phyloP scores from a whole-genome alignment of 169 alveolate species.

The Cryptosporidium sp. region DNA sequence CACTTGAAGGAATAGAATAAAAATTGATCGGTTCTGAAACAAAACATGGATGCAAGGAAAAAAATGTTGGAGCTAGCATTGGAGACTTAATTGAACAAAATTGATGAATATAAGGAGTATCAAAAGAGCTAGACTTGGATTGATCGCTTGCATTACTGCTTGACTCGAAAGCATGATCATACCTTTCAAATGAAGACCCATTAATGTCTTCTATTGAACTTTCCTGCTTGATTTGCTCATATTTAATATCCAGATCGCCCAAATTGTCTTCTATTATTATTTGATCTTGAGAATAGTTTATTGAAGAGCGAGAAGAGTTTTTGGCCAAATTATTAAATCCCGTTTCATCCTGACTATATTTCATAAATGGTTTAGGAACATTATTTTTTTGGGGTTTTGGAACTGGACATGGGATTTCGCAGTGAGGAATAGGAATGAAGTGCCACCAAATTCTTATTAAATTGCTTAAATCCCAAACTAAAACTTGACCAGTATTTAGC shows the following conservation, averaged over 20 bases:
- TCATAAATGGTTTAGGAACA: conserved; percentile 71
- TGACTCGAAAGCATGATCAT: conserved; percentile 17
- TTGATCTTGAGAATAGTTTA: conserved; percentile 5
- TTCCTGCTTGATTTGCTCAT: neutral
- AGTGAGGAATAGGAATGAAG: conserved; percentile 72
- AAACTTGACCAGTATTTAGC: conserved; percentile 68
- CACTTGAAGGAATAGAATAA: conserved; percentile 62
- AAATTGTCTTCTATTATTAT: neutral
- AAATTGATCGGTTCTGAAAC: conserved; percentile 70
- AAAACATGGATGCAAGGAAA: conserved; percentile 70
- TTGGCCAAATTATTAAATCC: neutral
- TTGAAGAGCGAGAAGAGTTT: conserved; percentile 2
- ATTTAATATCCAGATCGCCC: neutral
- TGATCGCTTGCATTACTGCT: conserved; percentile 9
- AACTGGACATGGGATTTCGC: conserved; percentile 75
- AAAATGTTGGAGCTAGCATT: conserved; percentile 52
- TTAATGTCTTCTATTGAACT: conserved; percentile 34
- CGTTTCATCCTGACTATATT: conserved; percentile 49
- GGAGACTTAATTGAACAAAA: conserved; percentile 50
- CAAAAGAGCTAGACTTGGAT: conserved; percentile 28
- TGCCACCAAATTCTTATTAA: conserved; percentile 74
- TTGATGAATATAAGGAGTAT: conserved; percentile 47
- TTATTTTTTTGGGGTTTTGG: conserved; percentile 64
- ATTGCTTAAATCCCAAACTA: conserved; percentile 73
- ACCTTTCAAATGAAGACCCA: conserved; percentile 8